Evolutionary conservation across 2,329 filamentous ascomycete species (phyloP).

Genomic region (Curvularia verruculosa): DNA sequence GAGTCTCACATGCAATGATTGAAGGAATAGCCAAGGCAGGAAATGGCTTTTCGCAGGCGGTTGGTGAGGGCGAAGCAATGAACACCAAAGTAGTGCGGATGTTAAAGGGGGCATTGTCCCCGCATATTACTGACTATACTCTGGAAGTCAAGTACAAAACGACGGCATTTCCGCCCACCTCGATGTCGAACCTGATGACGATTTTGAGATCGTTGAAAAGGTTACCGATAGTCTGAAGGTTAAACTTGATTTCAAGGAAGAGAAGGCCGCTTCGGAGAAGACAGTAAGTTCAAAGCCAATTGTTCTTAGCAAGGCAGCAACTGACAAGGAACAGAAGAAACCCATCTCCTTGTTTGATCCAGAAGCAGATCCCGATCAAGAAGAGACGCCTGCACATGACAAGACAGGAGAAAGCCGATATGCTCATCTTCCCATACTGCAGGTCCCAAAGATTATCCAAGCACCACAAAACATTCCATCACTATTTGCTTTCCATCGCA

Average conservation of each 20-base stretch:
- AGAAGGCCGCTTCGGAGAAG: constrained; percentile 18
- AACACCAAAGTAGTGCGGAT: constrained; percentile 73
- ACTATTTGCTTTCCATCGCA: constrained; percentile 70
- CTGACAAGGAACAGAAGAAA: constrained; percentile 42
- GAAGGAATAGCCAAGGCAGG: constrained; percentile 65
- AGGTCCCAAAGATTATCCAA: constrained; percentile 65
- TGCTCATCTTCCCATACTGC: constrained; percentile 60
- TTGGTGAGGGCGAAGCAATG: constrained; percentile 68
- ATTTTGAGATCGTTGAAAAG: constrained; percentile 68
- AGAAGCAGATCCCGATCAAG: constrained; percentile 53
- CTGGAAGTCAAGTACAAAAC: constrained; percentile 66
- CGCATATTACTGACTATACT: constrained; percentile 68
- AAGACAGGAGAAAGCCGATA: constrained; percentile 48
- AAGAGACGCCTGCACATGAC: constrained; percentile 35
- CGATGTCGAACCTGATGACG: constrained; percentile 48
- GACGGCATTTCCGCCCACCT: constrained; percentile 16
- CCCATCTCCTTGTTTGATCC: constrained; percentile 67
- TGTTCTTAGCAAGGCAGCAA: neutral
- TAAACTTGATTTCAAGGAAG: constrained; percentile 32
- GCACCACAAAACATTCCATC: constrained; percentile 67
- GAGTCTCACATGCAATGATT: constrained; percentile 62
- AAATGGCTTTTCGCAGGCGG: constrained; percentile 66
- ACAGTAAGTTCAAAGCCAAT: constrained; percentile 12
- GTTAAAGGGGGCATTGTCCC: constrained; percentile 72
- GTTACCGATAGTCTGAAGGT: constrained; percentile 58